These are phyloP conservation scores for Scheffersomyces cryptocercus DNA, from an alignment of 1,139 yeast genomes.

Conservation along the genomic window DNA sequence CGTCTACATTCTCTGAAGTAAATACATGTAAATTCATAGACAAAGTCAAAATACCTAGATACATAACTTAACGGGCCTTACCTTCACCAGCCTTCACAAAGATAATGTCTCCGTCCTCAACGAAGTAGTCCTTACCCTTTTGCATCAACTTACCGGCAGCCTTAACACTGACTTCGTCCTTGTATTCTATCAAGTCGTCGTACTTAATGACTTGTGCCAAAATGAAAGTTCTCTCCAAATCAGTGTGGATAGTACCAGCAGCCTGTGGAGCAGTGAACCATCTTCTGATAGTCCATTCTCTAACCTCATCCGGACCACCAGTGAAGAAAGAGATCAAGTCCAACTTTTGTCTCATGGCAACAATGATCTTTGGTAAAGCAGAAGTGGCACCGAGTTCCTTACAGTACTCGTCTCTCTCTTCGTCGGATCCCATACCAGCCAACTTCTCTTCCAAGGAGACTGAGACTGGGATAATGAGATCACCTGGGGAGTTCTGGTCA, in stretches of 20 bases:
- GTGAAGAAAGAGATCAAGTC: constrained; percentile 84
- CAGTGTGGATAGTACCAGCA: constrained; percentile 82
- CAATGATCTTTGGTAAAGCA: constrained; percentile 85
- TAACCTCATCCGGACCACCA: constrained; percentile 82
- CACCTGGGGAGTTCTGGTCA: constrained; percentile 92
- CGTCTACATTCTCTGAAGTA: too few relatives aligned
- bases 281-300: constrained; percentile 87
- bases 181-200: constrained; percentile 67
- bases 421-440: constrained; percentile 85
- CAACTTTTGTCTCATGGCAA: constrained; percentile 79
- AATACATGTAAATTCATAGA: too few relatives aligned
- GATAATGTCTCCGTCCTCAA: constrained; percentile 83
- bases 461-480: constrained; percentile 88
- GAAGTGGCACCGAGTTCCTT: constrained; percentile 82
- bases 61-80: constrained; percentile 54
- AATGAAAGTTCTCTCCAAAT: constrained; percentile 52
- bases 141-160: constrained; percentile 90
- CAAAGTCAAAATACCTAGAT: too few relatives aligned
- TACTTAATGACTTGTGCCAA: constrained; percentile 51
- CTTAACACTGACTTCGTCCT: constrained; percentile 83
- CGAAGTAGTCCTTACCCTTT: constrained; percentile 97
- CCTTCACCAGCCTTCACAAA: constrained; percentile 98
- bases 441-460: constrained; percentile 92
- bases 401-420: constrained; percentile 89
- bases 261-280: constrained; percentile 88